A percentile compares a stretch with the other conserved stretches of the same genome.
phyloP scores from a whole-genome alignment of 306 rosid species.

The Acmispon strigosus region DNA sequence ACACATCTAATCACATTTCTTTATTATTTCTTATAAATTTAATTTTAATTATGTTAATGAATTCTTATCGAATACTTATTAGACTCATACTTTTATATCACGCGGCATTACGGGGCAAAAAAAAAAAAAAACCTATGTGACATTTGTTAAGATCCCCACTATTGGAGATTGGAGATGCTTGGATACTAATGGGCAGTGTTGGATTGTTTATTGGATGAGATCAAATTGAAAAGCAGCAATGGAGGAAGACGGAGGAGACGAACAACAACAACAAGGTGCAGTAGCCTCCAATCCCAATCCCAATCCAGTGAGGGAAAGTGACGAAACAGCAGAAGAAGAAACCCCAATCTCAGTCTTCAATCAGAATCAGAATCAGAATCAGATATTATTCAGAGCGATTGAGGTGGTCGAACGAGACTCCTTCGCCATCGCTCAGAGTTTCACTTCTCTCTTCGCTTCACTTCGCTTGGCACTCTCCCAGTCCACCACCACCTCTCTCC shows the following conservation, averaged over 20 bases:
- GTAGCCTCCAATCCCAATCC: background rate
- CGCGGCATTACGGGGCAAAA: too few species aligned
- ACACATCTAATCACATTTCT: too few species aligned
- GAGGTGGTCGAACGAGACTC: conserved; percentile 78
- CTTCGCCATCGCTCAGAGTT: conserved; percentile 66
- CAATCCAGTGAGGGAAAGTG: background rate
- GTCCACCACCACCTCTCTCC: conserved; percentile 56
- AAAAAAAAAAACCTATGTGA: too few species aligned
- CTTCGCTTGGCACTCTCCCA: conserved; percentile 70
- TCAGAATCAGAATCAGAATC: conserved; percentile 26
- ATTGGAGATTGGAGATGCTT: too few species aligned
- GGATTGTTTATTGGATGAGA: too few species aligned
- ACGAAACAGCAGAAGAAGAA: conserved; percentile 6
- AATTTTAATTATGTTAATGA: too few species aligned
- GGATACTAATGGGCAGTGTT: too few species aligned
- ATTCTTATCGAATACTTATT: too few species aligned
- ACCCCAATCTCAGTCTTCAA: conserved; percentile 14
- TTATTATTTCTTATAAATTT: too few species aligned
- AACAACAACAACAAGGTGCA: background rate
- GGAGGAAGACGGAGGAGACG: conserved; percentile 23
- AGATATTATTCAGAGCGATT: conserved; percentile 54
- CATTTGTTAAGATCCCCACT: too few species aligned
- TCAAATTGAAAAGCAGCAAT: background rate
- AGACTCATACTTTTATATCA: too few species aligned
- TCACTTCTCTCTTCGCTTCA: conserved; percentile 69